Evolutionary conservation across 1,284 basidiomycete genomes (phyloP), one percentile per base, ranked within the genome.

Genomic region (Naganishia liquefaciens): DNA sequence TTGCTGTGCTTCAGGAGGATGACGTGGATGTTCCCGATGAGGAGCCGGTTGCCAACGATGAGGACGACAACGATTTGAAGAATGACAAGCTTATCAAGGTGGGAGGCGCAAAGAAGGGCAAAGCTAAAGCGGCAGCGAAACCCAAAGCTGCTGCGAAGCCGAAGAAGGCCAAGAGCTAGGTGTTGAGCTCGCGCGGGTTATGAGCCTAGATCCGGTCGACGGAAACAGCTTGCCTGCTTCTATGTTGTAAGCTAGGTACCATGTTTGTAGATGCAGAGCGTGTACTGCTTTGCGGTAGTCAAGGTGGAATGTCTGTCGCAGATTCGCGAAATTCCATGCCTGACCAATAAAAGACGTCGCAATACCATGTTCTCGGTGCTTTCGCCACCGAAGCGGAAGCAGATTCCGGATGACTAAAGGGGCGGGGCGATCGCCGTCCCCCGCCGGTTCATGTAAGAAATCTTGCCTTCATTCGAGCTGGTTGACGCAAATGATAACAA

Each of bases 51-150:
- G 63, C 23, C 13, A 58, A 54, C 19, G 57, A 61, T 28, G 64
- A 65, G 11, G 64, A 65, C n/a, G 57, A 46, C 19, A 50, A 62
- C 39, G 64, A 65, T 28, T n/a, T 65, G 40, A 65, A 52, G 47
- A 65, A 65, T 17, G 64, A 65, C 57, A 65, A 65, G 44, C 51
- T 65, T 9, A 65, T 65, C 57, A 65, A 65, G 46, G 64, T 65
- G 27, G 64, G 50, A n/a, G 64, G 64, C 11, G 58, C 57, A 21
- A 65, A 65, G 58, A 65, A 65, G 50, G 58, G 50, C 21, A 61
- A 51, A 51, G 63, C 49, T 9, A 65, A 61, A 62, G 57, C 57
- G 2, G 58, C 50, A 3, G 54, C 63, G 13, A 65, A 65, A 43
- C 47, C 63, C 25, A 65, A 64, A 30, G 33, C 52, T 40, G 17